These are phyloP conservation scores for Rhytidiadelphus loreus DNA, from an alignment of 225 moss, liverwort and hornwort species.

Conservation along the genomic window DNA sequence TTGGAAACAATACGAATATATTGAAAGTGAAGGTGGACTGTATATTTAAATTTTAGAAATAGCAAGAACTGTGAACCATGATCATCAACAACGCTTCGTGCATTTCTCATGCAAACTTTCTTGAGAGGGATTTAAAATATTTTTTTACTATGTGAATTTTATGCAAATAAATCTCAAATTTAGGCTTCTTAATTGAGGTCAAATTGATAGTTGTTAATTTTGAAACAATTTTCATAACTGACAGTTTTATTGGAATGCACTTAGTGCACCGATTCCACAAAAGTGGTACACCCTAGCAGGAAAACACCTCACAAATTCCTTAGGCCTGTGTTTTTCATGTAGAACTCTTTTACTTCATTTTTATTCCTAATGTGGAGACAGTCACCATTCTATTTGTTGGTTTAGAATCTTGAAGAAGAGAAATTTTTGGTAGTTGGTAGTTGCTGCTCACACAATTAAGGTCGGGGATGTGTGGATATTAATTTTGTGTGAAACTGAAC, in stretches of 20 bases:
- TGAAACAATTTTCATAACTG: neutral
- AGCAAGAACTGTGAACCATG: neutral
- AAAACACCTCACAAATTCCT: neutral
- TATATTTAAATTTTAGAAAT: neutral
- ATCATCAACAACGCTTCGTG: neutral
- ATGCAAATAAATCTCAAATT: neutral
- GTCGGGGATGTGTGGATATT: neutral
- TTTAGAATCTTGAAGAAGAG: neutral
- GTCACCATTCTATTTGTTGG: neutral
- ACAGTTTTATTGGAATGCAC: neutral
- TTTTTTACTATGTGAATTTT: neutral
- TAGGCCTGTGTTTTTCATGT: neutral
- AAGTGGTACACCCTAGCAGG: neutral
- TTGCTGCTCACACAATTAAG: neutral
- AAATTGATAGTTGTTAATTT: neutral
- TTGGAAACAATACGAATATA: too few species aligned
- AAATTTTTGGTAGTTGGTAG: neutral
- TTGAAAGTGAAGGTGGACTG: neutral
- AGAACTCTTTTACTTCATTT: neutral
- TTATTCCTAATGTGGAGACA: neutral
- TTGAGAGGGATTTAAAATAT: neutral
- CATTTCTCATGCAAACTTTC: neutral
- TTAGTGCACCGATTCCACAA: neutral
- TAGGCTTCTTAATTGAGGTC: neutral
- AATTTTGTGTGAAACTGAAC: neutral